A percentile compares a stretch with the other conserved stretches of the same genome.
These are phyloP conservation scores for Saccharum hybrid DNA, from an alignment of 202 grass and related monocot species.

Conservation along the genomic window DNA sequence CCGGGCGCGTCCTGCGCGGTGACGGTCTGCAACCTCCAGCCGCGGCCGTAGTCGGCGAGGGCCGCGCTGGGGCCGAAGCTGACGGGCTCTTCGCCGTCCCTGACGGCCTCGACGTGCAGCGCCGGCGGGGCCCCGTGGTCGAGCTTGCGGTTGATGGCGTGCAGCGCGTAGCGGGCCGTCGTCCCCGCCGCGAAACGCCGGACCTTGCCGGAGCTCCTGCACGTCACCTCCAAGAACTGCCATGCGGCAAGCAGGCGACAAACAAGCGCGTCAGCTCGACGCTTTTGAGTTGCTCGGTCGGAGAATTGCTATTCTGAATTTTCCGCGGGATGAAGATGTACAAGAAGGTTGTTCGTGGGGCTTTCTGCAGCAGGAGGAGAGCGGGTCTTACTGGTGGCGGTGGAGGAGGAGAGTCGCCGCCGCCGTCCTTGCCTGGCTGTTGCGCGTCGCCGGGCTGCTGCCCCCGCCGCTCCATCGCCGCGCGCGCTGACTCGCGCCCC, in stretches of 20 bases:
- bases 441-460: not conserved
- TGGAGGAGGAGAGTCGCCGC: constrained; percentile 10
- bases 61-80: constrained; percentile 70
- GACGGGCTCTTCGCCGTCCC: constrained; percentile 87
- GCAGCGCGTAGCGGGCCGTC: constrained; percentile 64
- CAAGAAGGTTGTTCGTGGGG: not conserved
- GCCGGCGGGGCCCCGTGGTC: constrained; percentile 46
- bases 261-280: not conserved
- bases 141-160: constrained; percentile 74
- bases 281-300: not conserved
- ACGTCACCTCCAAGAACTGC: constrained; percentile 88
- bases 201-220: constrained; percentile 71
- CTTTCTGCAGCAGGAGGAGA: no score
- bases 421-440: not conserved
- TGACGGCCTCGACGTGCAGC: constrained; percentile 78
- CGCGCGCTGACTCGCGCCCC: not conserved
- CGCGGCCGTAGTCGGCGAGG: constrained; percentile 74
- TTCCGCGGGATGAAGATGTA: not conserved
- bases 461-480: constrained; percentile 30
- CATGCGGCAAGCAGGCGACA: not conserved
- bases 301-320: not conserved
- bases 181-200: constrained; percentile 81
- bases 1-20: constrained; percentile 55
- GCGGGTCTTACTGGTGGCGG: constrained; percentile 39
- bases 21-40: constrained; percentile 83